These are phyloP conservation scores for Cyclotella sp. DNA, from an alignment of 108 stramenopile genomes.

Conservation along the genomic window DNA sequence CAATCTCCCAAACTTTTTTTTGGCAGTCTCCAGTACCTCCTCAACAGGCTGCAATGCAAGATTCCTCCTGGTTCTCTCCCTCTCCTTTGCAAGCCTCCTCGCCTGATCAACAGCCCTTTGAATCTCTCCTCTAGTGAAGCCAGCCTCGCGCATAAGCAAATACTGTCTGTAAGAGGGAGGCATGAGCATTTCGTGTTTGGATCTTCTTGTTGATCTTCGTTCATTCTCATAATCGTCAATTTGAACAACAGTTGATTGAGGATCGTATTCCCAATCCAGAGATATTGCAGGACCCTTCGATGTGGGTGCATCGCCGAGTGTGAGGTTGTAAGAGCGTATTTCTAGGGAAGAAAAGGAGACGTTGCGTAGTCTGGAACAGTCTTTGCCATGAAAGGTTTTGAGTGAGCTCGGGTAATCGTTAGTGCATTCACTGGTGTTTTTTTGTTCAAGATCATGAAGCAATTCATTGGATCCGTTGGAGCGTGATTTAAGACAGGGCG, in stretches of 20 bases:
- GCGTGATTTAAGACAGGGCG: too few relatives aligned
- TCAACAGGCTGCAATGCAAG: conserved; percentile 16
- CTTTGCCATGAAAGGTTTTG: background rate
- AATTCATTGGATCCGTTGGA: too few relatives aligned
- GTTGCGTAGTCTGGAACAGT: conserved; percentile 18
- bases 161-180: conserved; percentile 48
- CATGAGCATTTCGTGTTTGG: conserved; percentile 48
- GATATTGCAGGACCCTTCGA: conserved; percentile 30
- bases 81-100: conserved; percentile 35
- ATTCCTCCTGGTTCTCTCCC: conserved; percentile 22
- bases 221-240: conserved; percentile 32
- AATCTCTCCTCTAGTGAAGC: conserved; percentile 51
- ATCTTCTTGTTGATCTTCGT: conserved; percentile 18
- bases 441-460: too few relatives aligned
- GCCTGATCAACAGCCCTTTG: conserved; percentile 49
- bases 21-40: conserved; percentile 31
- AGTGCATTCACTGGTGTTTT: background rate
- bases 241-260: background rate
- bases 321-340: conserved; percentile 40
- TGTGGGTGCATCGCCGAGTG: conserved; percentile 32
- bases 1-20: conserved; percentile 7
- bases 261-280: conserved; percentile 45
- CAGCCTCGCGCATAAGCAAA: conserved; percentile 56
- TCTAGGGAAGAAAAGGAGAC: conserved; percentile 39
- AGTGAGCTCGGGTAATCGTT: background rate